Evolutionary conservation across 2,329 filamentous ascomycete genomes (phyloP), one percentile per base, ranked within the genome.

Genomic region (Microdochium paspali): DNA sequence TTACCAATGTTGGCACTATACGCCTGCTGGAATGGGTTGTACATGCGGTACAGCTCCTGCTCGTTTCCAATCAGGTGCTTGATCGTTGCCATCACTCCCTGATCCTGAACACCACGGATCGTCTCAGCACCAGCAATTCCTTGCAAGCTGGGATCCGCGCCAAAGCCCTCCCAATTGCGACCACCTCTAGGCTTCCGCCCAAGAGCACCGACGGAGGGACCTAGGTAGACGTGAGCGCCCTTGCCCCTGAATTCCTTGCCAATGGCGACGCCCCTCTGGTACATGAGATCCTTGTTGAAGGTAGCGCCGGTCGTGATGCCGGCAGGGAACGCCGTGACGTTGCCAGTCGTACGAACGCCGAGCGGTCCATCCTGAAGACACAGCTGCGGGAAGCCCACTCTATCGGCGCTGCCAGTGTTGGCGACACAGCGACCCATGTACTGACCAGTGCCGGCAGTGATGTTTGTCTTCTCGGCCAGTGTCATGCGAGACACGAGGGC

Each of bases 221-320:
- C 85, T 7, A 90, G 71, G 55, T 79, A 81, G 47, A 88, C 72
- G 58, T 89, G 82, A 35, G 82, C 74, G 2, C 86, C 86, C 60
- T 90, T 90, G 2, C 82, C 84, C 18, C 81, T 77, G 47, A 84
- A 83, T 60, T 90, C 86, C 54, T 82, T 69, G 21, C 85, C 85
- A 5, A 90, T 67, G 2, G 81, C 85, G 13, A 80, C 76, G 2
- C 78, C 85, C 24, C 85, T 77, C 46, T 76, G 71, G 53, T 84
- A 82, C 64, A 89, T 83, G 45, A 89, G 67, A 15, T 76, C 69
- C 66, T 88, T 90, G 64, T 85, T 83, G 60, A 81, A 90, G 0
- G 86, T 89, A 2, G 85, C 84, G 18, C 84, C 86, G 1, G 77
- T 77, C 0, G 84, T 89, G 54, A 91, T 86, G n/a, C 86, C 87